phyloP scores from a whole-genome alignment of 257 asterid species.

The Ajuga chamaepitys region DNA sequence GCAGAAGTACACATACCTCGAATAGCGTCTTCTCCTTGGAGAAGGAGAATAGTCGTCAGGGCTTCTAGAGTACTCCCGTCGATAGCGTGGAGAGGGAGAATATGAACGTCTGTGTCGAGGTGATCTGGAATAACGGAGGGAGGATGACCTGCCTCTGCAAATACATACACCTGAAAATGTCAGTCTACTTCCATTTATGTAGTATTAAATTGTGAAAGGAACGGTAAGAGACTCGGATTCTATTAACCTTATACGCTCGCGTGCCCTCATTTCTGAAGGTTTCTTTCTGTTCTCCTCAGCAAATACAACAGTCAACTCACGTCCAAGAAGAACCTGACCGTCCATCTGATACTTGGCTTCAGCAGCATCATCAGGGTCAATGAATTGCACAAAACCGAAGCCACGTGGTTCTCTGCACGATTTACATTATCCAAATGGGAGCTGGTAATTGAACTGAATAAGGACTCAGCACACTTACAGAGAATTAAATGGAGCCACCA shows the following conservation, averaged over 20 bases:
- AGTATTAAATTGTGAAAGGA: too few relatives aligned
- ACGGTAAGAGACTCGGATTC: not conserved
- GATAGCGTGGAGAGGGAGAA: conserved; percentile 17
- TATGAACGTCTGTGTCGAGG: conserved; percentile 13
- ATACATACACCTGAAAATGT: not conserved
- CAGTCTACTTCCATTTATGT: not conserved
- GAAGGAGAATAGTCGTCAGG: conserved; percentile 28
- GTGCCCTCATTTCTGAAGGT: conserved; percentile 69
- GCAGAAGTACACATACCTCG: conserved; percentile 17
- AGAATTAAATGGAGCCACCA: not conserved
- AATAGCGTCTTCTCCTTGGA: conserved; percentile 20
- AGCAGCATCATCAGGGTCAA: conserved; percentile 74
- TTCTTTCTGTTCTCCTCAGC: conserved; percentile 77
- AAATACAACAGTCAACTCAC: conserved; percentile 68
- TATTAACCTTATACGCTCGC: conserved; percentile 44
- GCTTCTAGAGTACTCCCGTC: conserved; percentile 22
- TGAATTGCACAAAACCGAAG: conserved; percentile 77
- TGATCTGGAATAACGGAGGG: conserved; percentile 11
- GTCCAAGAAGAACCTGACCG: conserved; percentile 47
- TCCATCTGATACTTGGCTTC: conserved; percentile 60
- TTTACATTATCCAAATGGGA: not conserved
- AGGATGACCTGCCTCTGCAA: conserved; percentile 4
- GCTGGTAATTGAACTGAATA: not conserved
- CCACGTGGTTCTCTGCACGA: conserved; percentile 69
- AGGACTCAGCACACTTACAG: not conserved